Conservation (phyloP, 164 flowering plant species). For the Santalum album region DNA sequence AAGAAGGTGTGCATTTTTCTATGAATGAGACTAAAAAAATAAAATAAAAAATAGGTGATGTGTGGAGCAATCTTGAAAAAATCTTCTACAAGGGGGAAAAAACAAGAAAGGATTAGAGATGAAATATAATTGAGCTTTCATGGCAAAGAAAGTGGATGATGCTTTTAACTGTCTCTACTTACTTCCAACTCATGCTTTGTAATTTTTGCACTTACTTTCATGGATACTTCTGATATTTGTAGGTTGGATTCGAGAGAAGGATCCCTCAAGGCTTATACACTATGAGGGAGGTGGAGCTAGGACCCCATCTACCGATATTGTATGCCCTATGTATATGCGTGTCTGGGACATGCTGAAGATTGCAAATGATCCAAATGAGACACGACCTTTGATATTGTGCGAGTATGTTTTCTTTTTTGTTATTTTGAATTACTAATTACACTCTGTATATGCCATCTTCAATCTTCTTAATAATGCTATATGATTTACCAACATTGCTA, state of each 20-base stretch:
- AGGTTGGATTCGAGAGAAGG: constrained; percentile 91
- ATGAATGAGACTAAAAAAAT: no score
- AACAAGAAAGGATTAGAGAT: no score
- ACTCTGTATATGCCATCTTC: neutral
- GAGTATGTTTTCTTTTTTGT: constrained; percentile 46
- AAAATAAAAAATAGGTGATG: no score
- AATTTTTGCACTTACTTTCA: neutral
- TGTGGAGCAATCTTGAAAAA: no score
- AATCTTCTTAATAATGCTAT: neutral
- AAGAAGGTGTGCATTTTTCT: no score
- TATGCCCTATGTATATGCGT: constrained; percentile 99
- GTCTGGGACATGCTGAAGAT: constrained; percentile 83
- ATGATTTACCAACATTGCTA: constrained; percentile 1
- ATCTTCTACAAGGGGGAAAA: no score
- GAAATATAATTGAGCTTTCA: no score
- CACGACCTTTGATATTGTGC: constrained; percentile 92
- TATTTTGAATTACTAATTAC: neutral
- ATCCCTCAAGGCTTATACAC: constrained; percentile 75
- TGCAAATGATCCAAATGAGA: constrained; percentile 78
- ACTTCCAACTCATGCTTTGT: no score
- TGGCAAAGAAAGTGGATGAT: no score
- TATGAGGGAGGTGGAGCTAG: constrained; percentile 98
- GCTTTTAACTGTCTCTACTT: no score
- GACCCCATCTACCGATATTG: constrained; percentile 87
- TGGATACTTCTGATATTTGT: neutral